Base-by-base conservation (phyloP, 306 rosid species). In the Prunus dulcis region DNA sequence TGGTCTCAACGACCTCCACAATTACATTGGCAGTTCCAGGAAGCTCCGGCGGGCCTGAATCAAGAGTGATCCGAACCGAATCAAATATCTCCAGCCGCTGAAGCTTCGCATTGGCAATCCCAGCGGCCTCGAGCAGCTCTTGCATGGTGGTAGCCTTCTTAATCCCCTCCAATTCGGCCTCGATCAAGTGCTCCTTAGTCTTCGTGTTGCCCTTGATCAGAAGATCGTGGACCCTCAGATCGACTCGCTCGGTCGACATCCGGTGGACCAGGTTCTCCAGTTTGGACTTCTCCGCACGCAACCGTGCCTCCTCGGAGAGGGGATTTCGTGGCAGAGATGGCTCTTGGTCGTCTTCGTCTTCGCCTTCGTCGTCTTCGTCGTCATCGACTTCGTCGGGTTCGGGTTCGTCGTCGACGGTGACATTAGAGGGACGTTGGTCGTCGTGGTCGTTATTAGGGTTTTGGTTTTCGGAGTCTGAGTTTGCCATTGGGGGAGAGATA, bases 1-100 rank as follows among this genome's bases (percentile, higher is more conserved):
- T 85, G 19, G 87, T 15, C 89, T 96, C 99, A 12, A 79, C 87
- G 49, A 96, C 89, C 30, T 92, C 88, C 57, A 92, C 77, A 27
- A 92, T 60, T 63, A 96, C 93, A 84, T 92, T 96, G n/a, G 96
- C 76, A 18, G 97, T 89, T 13, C 86, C 87, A 51, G 97, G 91
- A 58, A 96, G 79, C 88, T 96, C 97, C 32, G 87, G 88, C 66
- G 97, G 98, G 12, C 98, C 99, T 1, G 93, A 75, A 84, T 96
- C 93, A 18, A 96, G 97, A 0, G 87, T 82, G 82, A 92, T 71
- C 75, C 79, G 81, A 62, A 85, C 89, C 38, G 97, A 82, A 19
- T 91, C 96, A 50, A 96, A 96, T 76, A 96, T 90, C 13, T 85
- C 93, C 1, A 96, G 97, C 58, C 67, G 72, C 77, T 73, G 93